phyloP scores from a whole-genome alignment of 306 rosid species.

The Vigna reflexopilosa region DNA sequence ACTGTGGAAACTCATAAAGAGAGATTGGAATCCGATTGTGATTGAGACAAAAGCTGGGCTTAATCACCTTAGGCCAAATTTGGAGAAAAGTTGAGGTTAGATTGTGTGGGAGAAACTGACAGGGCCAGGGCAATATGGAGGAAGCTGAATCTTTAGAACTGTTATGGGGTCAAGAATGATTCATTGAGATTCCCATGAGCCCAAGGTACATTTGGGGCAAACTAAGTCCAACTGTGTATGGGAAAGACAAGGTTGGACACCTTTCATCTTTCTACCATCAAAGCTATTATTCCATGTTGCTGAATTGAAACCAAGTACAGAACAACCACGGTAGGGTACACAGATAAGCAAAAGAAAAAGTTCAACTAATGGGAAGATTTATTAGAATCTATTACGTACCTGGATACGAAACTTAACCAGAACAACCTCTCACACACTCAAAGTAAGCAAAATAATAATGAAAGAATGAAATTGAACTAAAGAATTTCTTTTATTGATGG shows the following conservation, averaged over 20 bases:
- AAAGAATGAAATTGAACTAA: no score
- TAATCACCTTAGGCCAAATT: background rate
- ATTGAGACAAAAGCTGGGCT: background rate
- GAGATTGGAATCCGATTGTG: background rate
- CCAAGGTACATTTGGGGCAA: background rate
- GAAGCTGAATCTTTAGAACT: background rate
- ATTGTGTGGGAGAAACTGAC: background rate
- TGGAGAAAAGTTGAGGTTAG: background rate
- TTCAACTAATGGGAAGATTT: conserved; percentile 19
- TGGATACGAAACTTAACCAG: no score
- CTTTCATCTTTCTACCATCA: background rate
- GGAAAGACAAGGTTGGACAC: background rate
- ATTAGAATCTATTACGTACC: conserved; percentile 52
- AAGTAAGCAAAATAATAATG: no score
- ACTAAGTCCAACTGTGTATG: background rate
- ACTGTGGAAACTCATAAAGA: background rate
- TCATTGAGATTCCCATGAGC: background rate
- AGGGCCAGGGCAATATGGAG: background rate
- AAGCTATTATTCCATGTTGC: background rate
- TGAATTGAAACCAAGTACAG: background rate
- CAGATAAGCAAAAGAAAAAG: background rate
- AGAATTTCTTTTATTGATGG: no score
- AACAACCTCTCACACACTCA: no score
- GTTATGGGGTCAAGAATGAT: background rate
- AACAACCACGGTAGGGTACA: background rate